Evolutionary conservation across 768 basidiomycete species (phyloP).

Genomic region (Lepiota subincarnata): DNA sequence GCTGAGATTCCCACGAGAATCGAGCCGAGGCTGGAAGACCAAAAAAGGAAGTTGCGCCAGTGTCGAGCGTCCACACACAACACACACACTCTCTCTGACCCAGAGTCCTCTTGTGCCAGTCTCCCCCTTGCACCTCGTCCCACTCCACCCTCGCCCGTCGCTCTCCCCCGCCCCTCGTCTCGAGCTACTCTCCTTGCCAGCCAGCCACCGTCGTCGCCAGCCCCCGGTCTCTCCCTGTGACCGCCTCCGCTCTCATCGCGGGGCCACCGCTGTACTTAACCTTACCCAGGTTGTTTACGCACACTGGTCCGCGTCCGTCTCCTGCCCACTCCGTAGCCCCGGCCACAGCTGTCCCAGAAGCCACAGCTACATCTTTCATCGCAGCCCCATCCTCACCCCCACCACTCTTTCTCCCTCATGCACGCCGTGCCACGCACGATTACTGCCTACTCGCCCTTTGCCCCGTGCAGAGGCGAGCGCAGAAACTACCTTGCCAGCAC

Average conservation of each 20-base stretch:
- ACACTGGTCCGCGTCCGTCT: background rate
- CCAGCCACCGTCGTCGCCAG: slow-evolving; percentile 8
- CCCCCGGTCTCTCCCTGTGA: background rate
- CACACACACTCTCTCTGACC: too few relatives aligned
- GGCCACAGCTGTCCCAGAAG: slow-evolving; percentile 2
- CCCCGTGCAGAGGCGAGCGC: slow-evolving; percentile 15
- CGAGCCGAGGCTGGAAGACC: slow-evolving; percentile 15
- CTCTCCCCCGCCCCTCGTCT: slow-evolving; percentile 6
- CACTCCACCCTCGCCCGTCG: slow-evolving; percentile 9
- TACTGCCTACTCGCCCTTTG: slow-evolving; percentile 18
- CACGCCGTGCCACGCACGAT: slow-evolving; percentile 16
- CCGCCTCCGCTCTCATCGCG: slow-evolving; percentile 27
- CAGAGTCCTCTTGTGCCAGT: slow-evolving; percentile 22
- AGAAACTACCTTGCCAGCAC: slow-evolving; percentile 15
- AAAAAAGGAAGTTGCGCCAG: slow-evolving; percentile 32
- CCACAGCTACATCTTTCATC: background rate
- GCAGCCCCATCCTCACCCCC: background rate
- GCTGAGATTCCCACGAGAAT: slow-evolving; percentile 16
- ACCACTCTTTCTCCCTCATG: slow-evolving; percentile 14
- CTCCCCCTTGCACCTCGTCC: slow-evolving; percentile 9
- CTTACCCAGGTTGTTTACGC: slow-evolving; percentile 9
- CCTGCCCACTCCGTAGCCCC: slow-evolving; percentile 3
- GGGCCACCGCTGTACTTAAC: slow-evolving; percentile 18
- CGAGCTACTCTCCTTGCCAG: background rate
- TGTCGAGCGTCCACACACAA: slow-evolving; percentile 17